Evolutionary conservation across 78 protist species (phyloP).

Genomic region (Dictyostelium discoideum): DNA sequence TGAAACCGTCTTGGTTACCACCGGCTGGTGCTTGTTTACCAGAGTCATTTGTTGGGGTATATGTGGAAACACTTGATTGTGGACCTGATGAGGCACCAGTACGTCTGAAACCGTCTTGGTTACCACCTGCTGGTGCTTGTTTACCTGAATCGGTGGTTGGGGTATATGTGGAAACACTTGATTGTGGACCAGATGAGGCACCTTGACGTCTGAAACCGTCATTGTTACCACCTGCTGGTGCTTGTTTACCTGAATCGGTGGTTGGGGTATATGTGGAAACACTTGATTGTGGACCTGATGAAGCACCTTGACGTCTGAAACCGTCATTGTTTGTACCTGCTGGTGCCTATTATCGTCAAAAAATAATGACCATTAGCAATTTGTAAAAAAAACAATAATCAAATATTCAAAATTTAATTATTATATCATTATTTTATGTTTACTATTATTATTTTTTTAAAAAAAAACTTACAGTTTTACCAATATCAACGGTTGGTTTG

Average conservation of each 20-base stretch:
- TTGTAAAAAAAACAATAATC: no score
- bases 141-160: constrained; percentile 78
- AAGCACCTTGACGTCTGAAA: constrained; percentile 69
- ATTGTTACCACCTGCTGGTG: constrained; percentile 54
- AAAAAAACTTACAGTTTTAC: neutral
- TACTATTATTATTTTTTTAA: neutral
- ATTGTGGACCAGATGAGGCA: constrained; percentile 83
- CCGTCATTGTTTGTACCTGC: constrained; percentile 36
- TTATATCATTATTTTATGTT: neutral
- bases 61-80: constrained; percentile 54
- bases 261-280: constrained; percentile 58
- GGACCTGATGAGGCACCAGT: constrained; percentile 80
- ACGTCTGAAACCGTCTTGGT: constrained; percentile 33
- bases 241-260: constrained; percentile 72
- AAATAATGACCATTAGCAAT: neutral
- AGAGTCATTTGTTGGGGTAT: constrained; percentile 66
- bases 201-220: constrained; percentile 71
- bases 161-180: constrained; percentile 49
- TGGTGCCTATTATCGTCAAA: neutral
- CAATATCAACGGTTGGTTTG: constrained; percentile 55
- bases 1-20: constrained; percentile 8
- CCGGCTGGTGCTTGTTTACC: constrained; percentile 76
- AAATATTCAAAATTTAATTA: no score
- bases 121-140: constrained; percentile 72
- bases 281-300: constrained; percentile 85